A percentile compares a stretch with the other conserved stretches of the same genome.
Evolutionary conservation across 2,329 filamentous ascomycete species (phyloP).

Genomic region (Colletotrichum tofieldiae): DNA sequence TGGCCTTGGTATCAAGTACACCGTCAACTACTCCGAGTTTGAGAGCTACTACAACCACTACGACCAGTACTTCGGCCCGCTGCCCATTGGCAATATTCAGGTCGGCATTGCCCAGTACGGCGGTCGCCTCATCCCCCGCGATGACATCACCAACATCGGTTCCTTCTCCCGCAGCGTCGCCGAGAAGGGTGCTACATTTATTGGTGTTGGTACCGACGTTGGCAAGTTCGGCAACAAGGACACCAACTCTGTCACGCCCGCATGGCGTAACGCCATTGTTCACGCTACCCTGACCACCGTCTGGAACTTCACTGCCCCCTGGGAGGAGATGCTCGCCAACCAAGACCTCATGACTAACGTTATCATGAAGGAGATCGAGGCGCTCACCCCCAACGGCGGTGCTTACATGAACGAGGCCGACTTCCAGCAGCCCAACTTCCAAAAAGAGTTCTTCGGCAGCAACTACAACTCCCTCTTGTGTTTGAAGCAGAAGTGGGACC

Average conservation of each 20-base stretch:
- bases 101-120: conserved; percentile 58
- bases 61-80: conserved; percentile 55
- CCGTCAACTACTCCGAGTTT: conserved; percentile 45
- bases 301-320: conserved; percentile 48
- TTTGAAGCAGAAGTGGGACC: conserved; percentile 68
- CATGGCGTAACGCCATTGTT: conserved; percentile 58
- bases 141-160: conserved; percentile 43
- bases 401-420: conserved; percentile 69
- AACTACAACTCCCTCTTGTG: conserved; percentile 59
- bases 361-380: conserved; percentile 42
- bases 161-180: conserved; percentile 41
- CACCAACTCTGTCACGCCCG: conserved; percentile 57
- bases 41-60: conserved; percentile 60
- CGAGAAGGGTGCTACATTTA: conserved; percentile 47
- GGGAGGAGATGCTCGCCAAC: conserved; percentile 49
- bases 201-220: conserved; percentile 50
- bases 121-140: conserved; percentile 46
- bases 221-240: conserved; percentile 46
- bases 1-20: conserved; percentile 50
- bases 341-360: conserved; percentile 47
- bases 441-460: conserved; percentile 62
- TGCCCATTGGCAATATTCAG: conserved; percentile 60
- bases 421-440: conserved; percentile 62
- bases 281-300: conserved; percentile 49
- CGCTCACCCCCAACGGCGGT: conserved; percentile 56